Base-by-base conservation (phyloP, 2,329 filamentous ascomycete genomes). In the Cladosporium colombiae region DNA sequence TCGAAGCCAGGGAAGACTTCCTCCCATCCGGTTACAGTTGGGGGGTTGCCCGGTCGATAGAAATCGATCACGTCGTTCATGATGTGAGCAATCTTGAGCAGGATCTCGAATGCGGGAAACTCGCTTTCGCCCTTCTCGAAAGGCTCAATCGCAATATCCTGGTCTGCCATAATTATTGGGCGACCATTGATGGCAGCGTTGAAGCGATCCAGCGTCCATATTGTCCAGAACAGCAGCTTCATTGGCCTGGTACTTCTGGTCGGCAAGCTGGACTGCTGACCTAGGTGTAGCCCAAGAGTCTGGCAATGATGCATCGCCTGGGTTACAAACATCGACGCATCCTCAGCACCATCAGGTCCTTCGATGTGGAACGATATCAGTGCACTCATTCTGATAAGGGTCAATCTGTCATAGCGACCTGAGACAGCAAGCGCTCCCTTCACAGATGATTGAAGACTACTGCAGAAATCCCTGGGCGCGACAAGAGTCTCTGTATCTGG, bases 231-330 rank as follows among this genome's bases (percentile, higher is more conserved):
- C 0, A 84, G 70, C 44, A 80, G 76, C 67, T 83, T 80, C 35
- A 80, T 71, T 33, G 79, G 76, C 3, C 73, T 56, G 46, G 72
- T 72, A 14, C 71, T 70, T 68, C 21, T 66, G 68, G n/a, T 71
- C 65, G 40, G 68, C 57, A 27, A 67, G 40, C 49, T 71, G 56
- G 53, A 68, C 33, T 72, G 73, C 65, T 75, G 73, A 6, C 73
- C 76, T 25, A 83, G 79, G 55, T 83, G 81, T 21, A 83, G 75
- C 8, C 81, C 81, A 29, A 83, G 77, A 1, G 81, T 82, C 65
- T 83, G 81, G 4, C 79, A 80, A 67, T 83, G 80, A 56, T 83
- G 81, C 61, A 83, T 81, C 8, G 82, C 81, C 72, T 82, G 80
- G 0, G 78, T 78, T 5, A 83, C 73, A 61, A 80, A 78, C 77